Evolutionary conservation across 1,284 basidiomycete genomes (phyloP).

Genomic region (Sphaerobolus stellatus): DNA sequence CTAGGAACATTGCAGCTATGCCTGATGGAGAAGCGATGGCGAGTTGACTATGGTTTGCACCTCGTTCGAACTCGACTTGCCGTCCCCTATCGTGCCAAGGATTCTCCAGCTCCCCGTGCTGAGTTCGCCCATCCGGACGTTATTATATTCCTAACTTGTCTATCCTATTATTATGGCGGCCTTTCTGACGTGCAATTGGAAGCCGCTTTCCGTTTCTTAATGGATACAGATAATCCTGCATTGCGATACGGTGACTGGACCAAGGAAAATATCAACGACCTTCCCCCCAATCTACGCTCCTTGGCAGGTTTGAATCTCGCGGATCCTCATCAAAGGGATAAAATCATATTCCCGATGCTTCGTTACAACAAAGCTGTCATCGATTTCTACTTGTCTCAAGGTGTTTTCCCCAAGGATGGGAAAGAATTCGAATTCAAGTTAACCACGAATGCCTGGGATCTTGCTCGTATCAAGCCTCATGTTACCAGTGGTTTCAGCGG

Average conservation of each 20-base stretch:
- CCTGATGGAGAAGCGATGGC: constrained; percentile 45
- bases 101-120: constrained; percentile 46
- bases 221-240: constrained; percentile 44
- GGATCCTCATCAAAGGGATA: constrained; percentile 37
- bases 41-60: constrained; percentile 54
- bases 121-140: constrained; percentile 60
- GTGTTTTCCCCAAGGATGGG: constrained; percentile 50
- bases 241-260: constrained; percentile 47
- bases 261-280: constrained; percentile 4
- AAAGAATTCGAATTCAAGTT: constrained; percentile 50
- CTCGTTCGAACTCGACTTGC: constrained; percentile 45
- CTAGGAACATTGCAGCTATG: constrained; percentile 42
- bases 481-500: constrained; percentile 56
- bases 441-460: constrained; percentile 52
- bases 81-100: constrained; percentile 55
- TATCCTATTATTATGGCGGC: constrained; percentile 54
- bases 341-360: constrained; percentile 36
- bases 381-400: constrained; percentile 48
- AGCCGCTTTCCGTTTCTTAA: constrained; percentile 40
- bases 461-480: constrained; percentile 39
- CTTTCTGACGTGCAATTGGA: constrained; percentile 41
- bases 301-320: constrained; percentile 43
- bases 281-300: constrained; percentile 33
- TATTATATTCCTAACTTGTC: constrained; percentile 45
- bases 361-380: constrained; percentile 39